Conservation (phyloP, 2,329 filamentous ascomycete species). For the Pseudogymnoascus destructans region DNA sequence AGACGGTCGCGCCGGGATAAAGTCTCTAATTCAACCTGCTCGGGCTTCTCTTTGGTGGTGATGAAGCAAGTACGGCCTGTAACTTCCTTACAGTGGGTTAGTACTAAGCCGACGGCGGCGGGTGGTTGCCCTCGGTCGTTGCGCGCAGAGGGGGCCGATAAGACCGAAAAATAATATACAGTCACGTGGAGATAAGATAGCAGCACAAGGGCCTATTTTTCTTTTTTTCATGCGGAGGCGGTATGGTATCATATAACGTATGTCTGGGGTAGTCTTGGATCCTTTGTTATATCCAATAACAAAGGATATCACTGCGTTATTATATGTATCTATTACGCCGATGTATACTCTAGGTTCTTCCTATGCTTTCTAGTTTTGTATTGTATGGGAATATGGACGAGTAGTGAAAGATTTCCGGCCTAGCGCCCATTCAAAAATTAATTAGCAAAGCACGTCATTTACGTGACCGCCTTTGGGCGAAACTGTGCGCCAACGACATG, state of each 20-base stretch:
- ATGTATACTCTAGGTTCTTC: not conserved
- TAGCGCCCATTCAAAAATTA: constrained; percentile 3
- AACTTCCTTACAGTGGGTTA: not conserved
- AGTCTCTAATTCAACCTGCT: not conserved
- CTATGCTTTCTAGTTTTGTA: not conserved
- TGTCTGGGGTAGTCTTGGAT: not conserved
- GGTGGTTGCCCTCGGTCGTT: not conserved
- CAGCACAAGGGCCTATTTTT: not conserved
- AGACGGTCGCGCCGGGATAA: not conserved
- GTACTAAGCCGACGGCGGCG: not conserved
- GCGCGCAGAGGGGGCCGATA: not conserved
- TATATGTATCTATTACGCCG: not conserved
- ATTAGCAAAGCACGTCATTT: constrained; percentile 5
- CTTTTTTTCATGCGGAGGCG: not conserved
- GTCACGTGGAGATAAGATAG: not conserved
- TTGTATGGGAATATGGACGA: not conserved
- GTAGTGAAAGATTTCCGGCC: not conserved
- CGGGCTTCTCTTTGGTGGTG: not conserved
- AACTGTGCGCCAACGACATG: not conserved
- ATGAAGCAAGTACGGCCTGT: not conserved
- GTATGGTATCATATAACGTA: constrained; percentile 2
- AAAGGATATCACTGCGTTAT: not conserved
- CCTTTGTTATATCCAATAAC: not conserved
- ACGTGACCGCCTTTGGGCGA: not conserved
- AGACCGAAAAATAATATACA: not conserved